phyloP scores from a whole-genome alignment of 179 eudicot genomes.

The Amaranthus tricolor region DNA sequence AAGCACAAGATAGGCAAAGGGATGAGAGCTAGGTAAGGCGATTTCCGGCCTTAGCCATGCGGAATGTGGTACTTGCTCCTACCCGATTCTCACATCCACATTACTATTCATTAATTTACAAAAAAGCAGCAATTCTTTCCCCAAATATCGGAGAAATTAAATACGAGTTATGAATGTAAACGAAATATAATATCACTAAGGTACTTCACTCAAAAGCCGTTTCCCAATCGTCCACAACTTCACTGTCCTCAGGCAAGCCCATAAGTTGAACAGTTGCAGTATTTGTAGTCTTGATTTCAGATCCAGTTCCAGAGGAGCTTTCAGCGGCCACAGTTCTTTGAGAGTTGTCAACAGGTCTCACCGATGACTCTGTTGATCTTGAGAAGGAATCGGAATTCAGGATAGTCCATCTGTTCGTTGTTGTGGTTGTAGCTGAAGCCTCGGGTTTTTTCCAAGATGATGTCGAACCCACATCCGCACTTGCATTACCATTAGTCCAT shows the following conservation, averaged over 20 bases:
- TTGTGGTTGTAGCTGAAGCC: conserved; percentile 44
- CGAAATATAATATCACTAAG: neutral
- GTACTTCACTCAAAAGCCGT: conserved; percentile 55
- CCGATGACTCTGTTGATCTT: conserved; percentile 30
- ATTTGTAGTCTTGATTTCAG: conserved; percentile 23
- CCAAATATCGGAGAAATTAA: neutral
- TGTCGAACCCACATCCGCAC: conserved; percentile 26
- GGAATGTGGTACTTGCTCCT: neutral
- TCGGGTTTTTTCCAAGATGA: conserved; percentile 48
- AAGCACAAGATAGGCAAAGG: too few relatives aligned
- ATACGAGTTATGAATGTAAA: neutral
- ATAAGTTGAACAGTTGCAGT: conserved; percentile 1
- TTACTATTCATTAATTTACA: neutral
- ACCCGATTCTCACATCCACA: neutral
- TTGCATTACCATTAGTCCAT: conserved; percentile 34
- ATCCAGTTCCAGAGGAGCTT: conserved; percentile 27
- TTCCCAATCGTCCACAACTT: conserved; percentile 91
- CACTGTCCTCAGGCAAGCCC: conserved; percentile 19
- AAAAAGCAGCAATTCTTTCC: neutral
- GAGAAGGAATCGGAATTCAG: conserved; percentile 46
- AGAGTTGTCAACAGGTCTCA: conserved; percentile 25
- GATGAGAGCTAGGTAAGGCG: too few relatives aligned
- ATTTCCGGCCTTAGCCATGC: too few relatives aligned
- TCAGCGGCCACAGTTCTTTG: conserved; percentile 25
- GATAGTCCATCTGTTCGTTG: conserved; percentile 72